Conservation (phyloP, 2,329 filamentous ascomycete genomes). For the Fusarium abutilonis region DNA sequence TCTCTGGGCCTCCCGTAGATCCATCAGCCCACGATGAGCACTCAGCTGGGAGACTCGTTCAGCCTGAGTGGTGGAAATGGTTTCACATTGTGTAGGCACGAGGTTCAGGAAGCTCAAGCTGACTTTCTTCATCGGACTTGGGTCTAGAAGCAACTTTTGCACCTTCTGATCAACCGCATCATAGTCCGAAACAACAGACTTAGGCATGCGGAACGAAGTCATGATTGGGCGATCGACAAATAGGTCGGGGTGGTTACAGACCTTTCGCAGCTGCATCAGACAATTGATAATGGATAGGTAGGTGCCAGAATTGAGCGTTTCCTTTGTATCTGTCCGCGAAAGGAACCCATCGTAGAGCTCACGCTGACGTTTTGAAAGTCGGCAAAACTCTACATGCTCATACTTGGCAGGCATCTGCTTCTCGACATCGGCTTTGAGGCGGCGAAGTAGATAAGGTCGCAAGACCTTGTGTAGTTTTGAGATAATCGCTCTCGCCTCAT, state of each 20-base stretch:
- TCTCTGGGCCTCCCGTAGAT: constrained; percentile 77
- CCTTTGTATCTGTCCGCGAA: constrained; percentile 86
- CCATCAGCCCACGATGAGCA: constrained; percentile 74
- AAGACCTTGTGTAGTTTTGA: constrained; percentile 93
- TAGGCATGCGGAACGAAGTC: constrained; percentile 92
- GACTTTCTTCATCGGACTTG: constrained; percentile 70
- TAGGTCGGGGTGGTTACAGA: constrained; percentile 97
- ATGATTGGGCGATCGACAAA: constrained; percentile 97
- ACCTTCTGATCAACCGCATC: constrained; percentile 77
- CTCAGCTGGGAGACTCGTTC: constrained; percentile 72
- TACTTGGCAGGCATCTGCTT: constrained; percentile 99
- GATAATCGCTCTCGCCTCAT: constrained; percentile 91
- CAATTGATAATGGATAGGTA: constrained; percentile 99
- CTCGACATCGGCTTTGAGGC: constrained; percentile 95
- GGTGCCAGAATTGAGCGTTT: constrained; percentile 90
- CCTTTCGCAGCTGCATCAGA: constrained; percentile 95
- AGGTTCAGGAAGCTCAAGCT: constrained; percentile 83
- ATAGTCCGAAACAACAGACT: constrained; percentile 79
- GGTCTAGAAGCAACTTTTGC: constrained; percentile 70
- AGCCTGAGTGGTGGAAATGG: constrained; percentile 64
- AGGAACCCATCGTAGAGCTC: constrained; percentile 98
- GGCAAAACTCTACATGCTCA: constrained; percentile 95
- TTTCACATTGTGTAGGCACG: constrained; percentile 75
- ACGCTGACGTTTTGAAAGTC: constrained; percentile 91
- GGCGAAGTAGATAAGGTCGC: constrained; percentile 87